Base-by-base conservation (phyloP, 768 basidiomycete species). In the Nevesoporus exiguus region DNA sequence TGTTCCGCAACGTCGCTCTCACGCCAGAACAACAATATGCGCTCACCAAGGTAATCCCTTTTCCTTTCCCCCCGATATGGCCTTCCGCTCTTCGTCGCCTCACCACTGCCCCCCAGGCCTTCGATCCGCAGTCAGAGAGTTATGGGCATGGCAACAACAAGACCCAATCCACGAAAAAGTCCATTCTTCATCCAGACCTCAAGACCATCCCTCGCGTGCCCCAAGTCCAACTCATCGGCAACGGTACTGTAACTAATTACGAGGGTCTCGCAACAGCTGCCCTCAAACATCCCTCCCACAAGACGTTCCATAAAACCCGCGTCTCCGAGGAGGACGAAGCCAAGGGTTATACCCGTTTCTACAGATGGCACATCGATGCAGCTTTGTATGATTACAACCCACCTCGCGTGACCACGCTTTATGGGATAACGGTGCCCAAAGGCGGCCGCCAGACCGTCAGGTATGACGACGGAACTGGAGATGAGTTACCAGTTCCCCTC, bases 71-170 rank as follows among this genome's bases (percentile, higher is more conserved):
- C 29, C 21, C 15, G 3, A 36, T 14, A 14, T 21, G 15, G 10
- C n/a, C 21, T 31, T 31, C 37, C 36, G 10, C 22, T 29, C 47
- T 17, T 33, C 15, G 21, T 36, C 46, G 43, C 30, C 47, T 51
- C 24, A 52, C 46, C 41, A 47, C 60, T 48, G 56, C 54, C 25
- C n/a, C 21, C 14, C 33, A 92, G 91, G 86, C 86, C 0, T 94
- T 94, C 66, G 92, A 94, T 66, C 83, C 81, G 2, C 49, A 71
- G 0, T 72, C 77, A 25, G 76, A 81, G 53, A 68, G 71, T 60
- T 93, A 94, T 62, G 92, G 93, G 0, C 92, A 94, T 63, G 90
- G 92, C 2, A 92, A 92, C 71, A 90, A 91, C 76, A 90, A 91
- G 77, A 91, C 88, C 0, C 80, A 84, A 51, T 72, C 74, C 41